Base-by-base conservation (phyloP, 371 early-diverging fungal genomes). In the Smittium culicis region DNA sequence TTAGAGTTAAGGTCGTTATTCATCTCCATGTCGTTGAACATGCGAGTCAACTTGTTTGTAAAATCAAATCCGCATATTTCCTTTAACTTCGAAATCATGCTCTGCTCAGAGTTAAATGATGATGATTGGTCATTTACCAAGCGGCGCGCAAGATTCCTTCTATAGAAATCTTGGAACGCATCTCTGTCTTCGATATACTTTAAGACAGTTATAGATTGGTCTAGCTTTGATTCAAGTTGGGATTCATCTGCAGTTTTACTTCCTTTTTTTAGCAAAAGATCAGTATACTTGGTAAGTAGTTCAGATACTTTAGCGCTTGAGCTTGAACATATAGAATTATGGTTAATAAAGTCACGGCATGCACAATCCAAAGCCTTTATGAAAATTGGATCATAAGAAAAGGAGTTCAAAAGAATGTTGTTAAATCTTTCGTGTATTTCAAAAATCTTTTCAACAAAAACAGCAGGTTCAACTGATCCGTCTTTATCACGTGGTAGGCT, bases 171-270 rank as follows among this genome's bases (percentile, higher is more conserved):
- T 74, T 94, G 94, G 78, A 94, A 96, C 11, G 94, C 87, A 70
- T 96, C 96, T 74, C 90, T 89, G 75, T 93, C 94, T 62, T 92
- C 93, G 27, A 96, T 85, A 71, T 91, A 96, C 70, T 89, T 88
- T 79, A 92, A 94, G 33, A 90, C 77, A 0, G 83, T 85, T 68
- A 89, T 83, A 64, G 91, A 86, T 74, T 83, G 87, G 73, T 90
- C 87, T 66, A 96, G 79, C 3, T 88, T 80, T 61, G 87, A 87
- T 73, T 96, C 96, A 54, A 93, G 72, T 67, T 90, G 91, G 59
- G 79, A 83, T 74, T 92, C 93, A 68, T 91, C 93, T 1, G 61
- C 29, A 2, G 34, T 25, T 29, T 35, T 90, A 35, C 86, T 84
- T 68, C 88, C 87, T 83, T 92, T 93, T 71, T 86, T 83, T 54